Conservation (phyloP, 257 asterid species). For the Solanum piurae region DNA sequence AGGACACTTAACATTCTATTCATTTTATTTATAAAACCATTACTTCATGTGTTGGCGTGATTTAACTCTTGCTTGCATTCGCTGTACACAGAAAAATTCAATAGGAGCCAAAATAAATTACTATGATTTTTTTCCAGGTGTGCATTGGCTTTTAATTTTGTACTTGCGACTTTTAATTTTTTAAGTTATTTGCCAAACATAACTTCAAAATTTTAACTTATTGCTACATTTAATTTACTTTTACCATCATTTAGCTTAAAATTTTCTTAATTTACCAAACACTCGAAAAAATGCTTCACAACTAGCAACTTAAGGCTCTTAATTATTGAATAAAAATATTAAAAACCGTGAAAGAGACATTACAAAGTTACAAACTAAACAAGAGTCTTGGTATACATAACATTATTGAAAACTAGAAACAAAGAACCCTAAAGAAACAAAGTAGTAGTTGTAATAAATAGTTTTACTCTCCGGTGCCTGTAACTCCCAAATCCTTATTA, state of each 20-base stretch:
- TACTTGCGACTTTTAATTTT: too few species aligned
- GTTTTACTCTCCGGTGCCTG: constrained; percentile 40
- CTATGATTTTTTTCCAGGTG: too few species aligned
- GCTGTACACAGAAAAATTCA: too few species aligned
- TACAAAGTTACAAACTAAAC: background rate
- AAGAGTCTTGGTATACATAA: too few species aligned
- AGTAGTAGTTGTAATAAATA: background rate
- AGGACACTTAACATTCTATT: too few species aligned
- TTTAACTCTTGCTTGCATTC: too few species aligned
- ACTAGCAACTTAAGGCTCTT: background rate
- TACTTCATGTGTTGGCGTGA: too few species aligned
- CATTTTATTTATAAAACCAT: too few species aligned
- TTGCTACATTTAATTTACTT: background rate
- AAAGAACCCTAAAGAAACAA: background rate
- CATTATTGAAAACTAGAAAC: background rate
- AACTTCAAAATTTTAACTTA: too few species aligned
- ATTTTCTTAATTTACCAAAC: background rate
- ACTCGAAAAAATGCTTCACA: background rate
- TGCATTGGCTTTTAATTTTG: too few species aligned
- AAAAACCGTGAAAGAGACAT: background rate
- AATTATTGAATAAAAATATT: background rate
- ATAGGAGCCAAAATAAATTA: too few species aligned
- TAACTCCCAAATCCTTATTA: constrained; percentile 60
- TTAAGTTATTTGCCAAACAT: background rate
- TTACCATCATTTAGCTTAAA: background rate